These are phyloP conservation scores for Isoetes taiwanensis DNA, from an alignment of 75 land plant species.

Conservation along the genomic window DNA sequence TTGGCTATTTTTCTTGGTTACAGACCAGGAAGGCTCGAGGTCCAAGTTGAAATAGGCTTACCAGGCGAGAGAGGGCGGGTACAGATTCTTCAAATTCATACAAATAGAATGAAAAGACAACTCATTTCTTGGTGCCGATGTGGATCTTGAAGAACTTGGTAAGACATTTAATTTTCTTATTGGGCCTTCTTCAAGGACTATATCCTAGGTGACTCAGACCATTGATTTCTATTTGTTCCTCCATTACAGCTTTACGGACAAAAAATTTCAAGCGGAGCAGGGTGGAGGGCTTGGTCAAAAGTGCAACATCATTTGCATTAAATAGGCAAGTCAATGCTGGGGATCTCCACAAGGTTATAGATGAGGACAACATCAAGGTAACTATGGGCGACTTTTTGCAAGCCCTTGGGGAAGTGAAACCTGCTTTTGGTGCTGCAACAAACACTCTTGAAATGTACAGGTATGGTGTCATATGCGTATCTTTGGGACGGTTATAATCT, in stretches of 20 bases:
- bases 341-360: conserved; percentile 73
- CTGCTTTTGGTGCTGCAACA: conserved; percentile 97
- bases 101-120: conserved; percentile 94
- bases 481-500: too few relatives aligned
- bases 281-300: conserved; percentile 93
- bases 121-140: conserved; percentile 82
- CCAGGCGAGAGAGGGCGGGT: conserved; percentile 88
- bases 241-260: conserved; percentile 87
- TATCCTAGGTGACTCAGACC: too few relatives aligned
- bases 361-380: conserved; percentile 90
- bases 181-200: too few relatives aligned
- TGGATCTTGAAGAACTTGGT: conserved; percentile 81
- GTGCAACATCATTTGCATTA: conserved; percentile 91
- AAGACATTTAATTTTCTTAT: too few relatives aligned
- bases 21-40: conserved; percentile 94
- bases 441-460: conserved; percentile 89
- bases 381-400: conserved; percentile 81
- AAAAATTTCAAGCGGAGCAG: conserved; percentile 97
- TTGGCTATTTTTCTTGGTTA: conserved; percentile 9
- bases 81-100: conserved; percentile 87
- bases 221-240: too few relatives aligned
- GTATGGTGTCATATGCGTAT: conserved; percentile 23
- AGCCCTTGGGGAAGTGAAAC: conserved; percentile 72
- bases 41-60: conserved; percentile 83
- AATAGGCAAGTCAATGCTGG: conserved; percentile 69